Evolutionary conservation across 31 red algal species (phyloP), one percentile per base, ranked within the genome.

Genomic region (Asparagopsis taxiformis): DNA sequence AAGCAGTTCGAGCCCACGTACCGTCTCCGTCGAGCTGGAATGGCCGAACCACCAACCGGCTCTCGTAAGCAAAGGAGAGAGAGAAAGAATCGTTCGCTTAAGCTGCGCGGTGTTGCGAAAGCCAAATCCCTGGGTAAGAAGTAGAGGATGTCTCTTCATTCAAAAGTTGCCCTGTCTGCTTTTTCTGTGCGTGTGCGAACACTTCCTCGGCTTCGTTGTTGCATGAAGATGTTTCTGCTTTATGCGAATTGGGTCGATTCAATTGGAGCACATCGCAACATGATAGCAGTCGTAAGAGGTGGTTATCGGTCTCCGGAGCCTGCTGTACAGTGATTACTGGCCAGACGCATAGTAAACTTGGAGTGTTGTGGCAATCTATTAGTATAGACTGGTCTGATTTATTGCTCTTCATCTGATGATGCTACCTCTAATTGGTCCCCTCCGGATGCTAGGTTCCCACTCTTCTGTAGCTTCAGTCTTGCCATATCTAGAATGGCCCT

Each of bases 1-100:
- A 94, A 92, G 63, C 84, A 91, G 72, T 89, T 99, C 50, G 96
- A 99, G 58, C 96, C 96, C 9, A 87, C 71, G 36, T 99, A 99
- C 75, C 70, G 96, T 41, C 77, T 95, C 53, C 71, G 74, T 17
- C 87, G 96, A 43, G 79, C 85, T 22, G 96, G 96, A 50, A 70
- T 99, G 64, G 91, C 87, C 52, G 84, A 89, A 24, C 46, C 80
- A 25, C 79, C 78, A n/a, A 80, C 74, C 23, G 89, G 89, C 44
- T 91, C 91, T 22, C 91, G 91, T 35, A 99, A 99, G 85, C 90
- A 93, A 53, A 63, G 91, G 55, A 92, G 93, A 65, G 91, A 95
- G 76, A 68, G 80, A 38, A 99, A 99, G 91, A 94, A 95, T 70
- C 74, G 92, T 24, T 62, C 85, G 59, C 57, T 84, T 52, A 91